Conservation (phyloP, 345 rosid species). For the Rubroshorea leprosula region DNA sequence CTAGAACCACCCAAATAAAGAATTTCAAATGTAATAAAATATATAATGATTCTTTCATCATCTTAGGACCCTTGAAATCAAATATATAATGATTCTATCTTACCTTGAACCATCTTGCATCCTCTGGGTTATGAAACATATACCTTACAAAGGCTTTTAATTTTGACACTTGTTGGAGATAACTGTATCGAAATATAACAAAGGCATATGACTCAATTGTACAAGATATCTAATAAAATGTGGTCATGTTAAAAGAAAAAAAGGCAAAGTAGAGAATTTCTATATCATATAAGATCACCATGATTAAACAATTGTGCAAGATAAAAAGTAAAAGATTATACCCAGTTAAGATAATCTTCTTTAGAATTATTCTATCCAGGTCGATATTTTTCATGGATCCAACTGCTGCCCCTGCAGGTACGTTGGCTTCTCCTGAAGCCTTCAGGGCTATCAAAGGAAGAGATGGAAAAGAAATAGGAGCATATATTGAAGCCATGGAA, state of each 20-base stretch:
- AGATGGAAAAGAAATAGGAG: constrained; percentile 76
- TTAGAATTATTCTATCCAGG: constrained; percentile 74
- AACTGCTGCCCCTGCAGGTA: constrained; percentile 70
- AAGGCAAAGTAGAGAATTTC: no score
- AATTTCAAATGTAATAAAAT: constrained; percentile 7
- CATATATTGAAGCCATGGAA: constrained; percentile 76
- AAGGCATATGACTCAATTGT: no score
- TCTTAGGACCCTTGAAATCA: no score
- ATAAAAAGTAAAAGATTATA: constrained; percentile 21
- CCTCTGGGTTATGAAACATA: constrained; percentile 94
- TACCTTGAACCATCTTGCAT: constrained; percentile 97
- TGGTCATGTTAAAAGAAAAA: no score
- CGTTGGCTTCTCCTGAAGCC: constrained; percentile 34
- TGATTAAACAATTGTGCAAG: neutral
- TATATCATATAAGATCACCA: neutral
- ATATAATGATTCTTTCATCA: neutral
- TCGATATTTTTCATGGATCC: constrained; percentile 83
- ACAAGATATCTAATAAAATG: no score
- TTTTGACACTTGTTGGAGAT: constrained; percentile 88
- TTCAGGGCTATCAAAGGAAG: constrained; percentile 82
- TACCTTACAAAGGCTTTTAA: constrained; percentile 73
- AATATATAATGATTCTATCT: constrained; percentile 2
- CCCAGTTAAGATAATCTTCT: constrained; percentile 93
- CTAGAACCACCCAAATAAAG: constrained; percentile 34
- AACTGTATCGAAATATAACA: constrained; percentile 42